Evolutionary conservation across 306 rosid genomes (phyloP).

Genomic region (cucumber (Cucumis sativus)): Cucumber_9930_V3 NC_026657.2:38850501-38851000

Average conservation of each 20-base stretch:
- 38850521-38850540: not conserved
- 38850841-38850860: conserved; percentile 57
- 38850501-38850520: not conserved
- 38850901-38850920: conserved; percentile 76
- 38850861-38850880: conserved; percentile 75
- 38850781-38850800: conserved; percentile 66
- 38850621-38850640: not conserved
- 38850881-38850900: conserved; percentile 87
- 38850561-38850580: not conserved
- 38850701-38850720: not conserved
- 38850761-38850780: conserved; percentile 48
- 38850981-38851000: conserved; percentile 57
- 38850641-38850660: not conserved
- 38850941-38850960: conserved; percentile 67
- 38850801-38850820: conserved; percentile 85
- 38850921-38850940: conserved; percentile 93
- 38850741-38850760: not conserved
- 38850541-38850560: not conserved
- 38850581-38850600: not conserved
- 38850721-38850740: not conserved
- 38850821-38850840: conserved; percentile 74
- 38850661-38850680: not conserved
- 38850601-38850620: not conserved
- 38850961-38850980: conserved; percentile 47
- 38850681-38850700: not conserved